Base-by-base conservation (phyloP, 345 rosid species). In the Moringa oleifera region DNA sequence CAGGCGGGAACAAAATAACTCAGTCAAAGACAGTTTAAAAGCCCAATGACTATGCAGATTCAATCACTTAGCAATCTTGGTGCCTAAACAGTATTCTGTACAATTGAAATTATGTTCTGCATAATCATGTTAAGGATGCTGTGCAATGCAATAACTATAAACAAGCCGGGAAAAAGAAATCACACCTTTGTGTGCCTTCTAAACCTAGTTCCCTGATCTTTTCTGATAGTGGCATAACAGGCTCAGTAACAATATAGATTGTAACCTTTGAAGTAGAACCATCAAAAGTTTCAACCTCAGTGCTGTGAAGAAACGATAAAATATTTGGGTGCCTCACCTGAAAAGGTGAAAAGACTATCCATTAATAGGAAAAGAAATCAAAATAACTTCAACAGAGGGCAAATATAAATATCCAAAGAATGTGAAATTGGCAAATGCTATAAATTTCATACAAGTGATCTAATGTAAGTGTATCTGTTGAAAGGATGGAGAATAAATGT, bases 301-400 rank as follows among this genome's bases (percentile, higher is more conserved):
- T 84, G 73, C 99, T 94, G 71, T 90, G 88, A 45, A 94, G 92
- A 77, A 94, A 94, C 28, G 97, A 85, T 37, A 94, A 73, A 68
- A 94, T 85, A 73, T 88, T 94, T 31, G 99, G 99, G 83, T 94
- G 99, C 72, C 99, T 85, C 61, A 88, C 99, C 99, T 94, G 83
- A 23, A 73, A 69, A 71, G 67, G 36, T 6, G 18, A 58, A 55
- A 64, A 55, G 12, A 9, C 47, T 41, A 41, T 16, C 12, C 12
- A 5, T 41, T 11, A 41, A 41, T 5, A 41, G 12, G 47, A 41
- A 41, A 41, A 41, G 47, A 41, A 41, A 41, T 16, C 47, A 41
- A 41, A 11, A 41, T 41, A 41, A 41, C 17, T 41, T 41, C 17
- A 41, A 41, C 13, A 41, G 47, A 41, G 47, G 47, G 8, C n/a